Evolutionary conservation across 148 eudicot genomes (phyloP), one percentile per base, ranked within the genome.

Genomic region (Nyssa sinensis): DNA sequence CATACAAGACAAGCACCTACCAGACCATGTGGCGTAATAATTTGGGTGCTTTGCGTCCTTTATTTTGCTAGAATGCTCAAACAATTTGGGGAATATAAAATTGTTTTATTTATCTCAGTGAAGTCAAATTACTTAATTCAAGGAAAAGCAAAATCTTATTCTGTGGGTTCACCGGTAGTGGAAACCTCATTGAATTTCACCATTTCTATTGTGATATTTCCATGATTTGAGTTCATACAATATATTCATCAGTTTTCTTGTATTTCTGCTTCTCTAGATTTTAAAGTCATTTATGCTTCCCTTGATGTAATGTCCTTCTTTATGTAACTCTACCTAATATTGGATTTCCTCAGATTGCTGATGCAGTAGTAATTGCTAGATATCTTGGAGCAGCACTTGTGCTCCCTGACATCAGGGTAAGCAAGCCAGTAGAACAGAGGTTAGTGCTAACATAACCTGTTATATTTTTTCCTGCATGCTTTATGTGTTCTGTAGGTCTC

Each of bases 341-440:
- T 14, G 57, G 31, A 31, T 35, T 68, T 51, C 35, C 35, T 72
- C 55, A 83, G 86, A 30, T 83, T 39, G 86, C 78, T 29, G 67
- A 77, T 77, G 86, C 79, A 11, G 79, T 83, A 30, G 28, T 32
- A 49, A 73, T 83, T 0, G 79, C 86, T 12, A 64, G 66, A 61
- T 59, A 83, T 33, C 73, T 83, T 70, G 81, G 81, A 34, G 86
- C 86, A 33, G 77, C 76, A 16, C 78, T 83, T 27, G 86, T 80
- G 31, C 63, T 83, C 25, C 83, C 86, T 47, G 79, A 70, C 19
- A 75, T 79, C 33, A 65, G 53, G 27, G 81, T 76, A 62, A 73
- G 29, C 37, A 70, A 69, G 31, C 23, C 39, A 19, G 81, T 64
- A 19, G 62, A 64, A 8, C 77, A 62, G 34, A 83, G 76, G 86